These are phyloP conservation scores for Barbatosphaeria neglecta DNA, from an alignment of 495 filamentous ascomycete species.

Conservation along the genomic window DNA sequence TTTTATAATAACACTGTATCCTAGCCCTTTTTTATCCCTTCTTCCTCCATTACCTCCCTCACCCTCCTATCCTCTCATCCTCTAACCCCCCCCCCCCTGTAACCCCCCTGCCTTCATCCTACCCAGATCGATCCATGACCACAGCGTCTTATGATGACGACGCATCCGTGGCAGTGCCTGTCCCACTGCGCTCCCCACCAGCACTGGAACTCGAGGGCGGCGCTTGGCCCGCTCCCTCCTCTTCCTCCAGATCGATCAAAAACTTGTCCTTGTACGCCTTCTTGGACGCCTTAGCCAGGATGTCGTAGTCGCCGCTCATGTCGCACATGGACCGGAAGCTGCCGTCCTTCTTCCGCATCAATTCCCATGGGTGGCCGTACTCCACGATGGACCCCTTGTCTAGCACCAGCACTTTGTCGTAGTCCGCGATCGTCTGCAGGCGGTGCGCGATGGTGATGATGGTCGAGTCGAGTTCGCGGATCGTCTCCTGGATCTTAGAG, in stretches of 20 bases:
- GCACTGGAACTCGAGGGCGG: too few species aligned
- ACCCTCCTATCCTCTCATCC: too few species aligned
- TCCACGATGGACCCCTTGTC: constrained; percentile 84
- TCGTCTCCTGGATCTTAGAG: constrained; percentile 88
- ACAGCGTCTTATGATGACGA: too few species aligned
- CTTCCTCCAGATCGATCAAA: constrained; percentile 26
- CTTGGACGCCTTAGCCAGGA: constrained; percentile 61
- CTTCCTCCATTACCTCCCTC: too few species aligned
- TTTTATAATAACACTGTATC: too few species aligned
- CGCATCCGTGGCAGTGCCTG: too few species aligned
- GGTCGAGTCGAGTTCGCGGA: constrained; percentile 81
- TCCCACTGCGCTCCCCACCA: too few species aligned
- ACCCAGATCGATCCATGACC: too few species aligned
- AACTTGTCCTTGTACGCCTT: constrained; percentile 38
- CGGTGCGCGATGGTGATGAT: constrained; percentile 98
- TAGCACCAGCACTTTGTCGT: constrained; percentile 95
- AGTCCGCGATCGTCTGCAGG: constrained; percentile 91
- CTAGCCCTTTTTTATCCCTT: too few species aligned
- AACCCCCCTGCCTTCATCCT: too few species aligned
- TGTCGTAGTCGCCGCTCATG: constrained; percentile 78
- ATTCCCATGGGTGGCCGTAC: constrained; percentile 73
- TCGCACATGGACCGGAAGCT: constrained; percentile 89
- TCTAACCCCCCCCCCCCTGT: too few species aligned
- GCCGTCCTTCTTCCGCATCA: constrained; percentile 56
- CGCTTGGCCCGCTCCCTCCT: constrained; percentile 8